A percentile compares a stretch with the other conserved stretches of the same genome.
These are phyloP conservation scores for Colletotrichum spinosum DNA, from an alignment of 2,329 filamentous ascomycete genomes.

Conservation along the genomic window DNA sequence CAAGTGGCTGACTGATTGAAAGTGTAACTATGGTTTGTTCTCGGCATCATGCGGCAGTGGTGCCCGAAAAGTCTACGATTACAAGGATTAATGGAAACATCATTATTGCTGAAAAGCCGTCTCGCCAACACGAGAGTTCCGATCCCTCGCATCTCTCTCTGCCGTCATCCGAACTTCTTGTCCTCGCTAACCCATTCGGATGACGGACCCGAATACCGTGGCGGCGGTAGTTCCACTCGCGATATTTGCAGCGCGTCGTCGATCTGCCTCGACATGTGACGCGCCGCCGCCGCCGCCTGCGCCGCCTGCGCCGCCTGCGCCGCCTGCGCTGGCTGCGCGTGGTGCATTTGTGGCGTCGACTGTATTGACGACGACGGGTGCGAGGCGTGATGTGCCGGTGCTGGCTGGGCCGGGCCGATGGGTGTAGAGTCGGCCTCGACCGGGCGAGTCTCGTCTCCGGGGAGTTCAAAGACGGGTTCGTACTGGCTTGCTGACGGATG, in stretches of 20 bases:
- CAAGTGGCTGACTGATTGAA: neutral
- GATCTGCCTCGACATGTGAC: conserved; percentile 26
- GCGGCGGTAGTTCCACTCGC: conserved; percentile 33
- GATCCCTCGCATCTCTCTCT: neutral
- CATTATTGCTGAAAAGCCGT: conserved; percentile 35
- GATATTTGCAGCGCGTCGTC: conserved; percentile 36
- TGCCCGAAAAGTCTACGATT: conserved; percentile 31
- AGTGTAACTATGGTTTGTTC: conserved; percentile 3
- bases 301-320: too few relatives aligned
- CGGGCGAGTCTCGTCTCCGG: conserved; percentile 28
- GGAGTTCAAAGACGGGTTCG: conserved; percentile 28
- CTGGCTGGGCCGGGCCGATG: conserved; percentile 14
- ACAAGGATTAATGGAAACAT: conserved; percentile 28
- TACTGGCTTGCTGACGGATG: conserved; percentile 8
- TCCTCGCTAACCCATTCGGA: conserved; percentile 31
- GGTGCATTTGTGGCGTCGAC: conserved; percentile 15
- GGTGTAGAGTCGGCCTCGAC: conserved; percentile 36
- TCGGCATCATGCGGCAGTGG: conserved; percentile 20
- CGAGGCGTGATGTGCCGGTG: neutral
- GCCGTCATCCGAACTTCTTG: conserved; percentile 24
- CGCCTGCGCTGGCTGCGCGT: conserved; percentile 9
- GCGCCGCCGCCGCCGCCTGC: conserved; percentile 20
- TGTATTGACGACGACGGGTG: conserved; percentile 31
- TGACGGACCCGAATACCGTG: conserved; percentile 25
- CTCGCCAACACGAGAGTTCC: conserved; percentile 9